Base-by-base conservation (phyloP, 768 basidiomycete genomes). In the Mycena crocata region DNA sequence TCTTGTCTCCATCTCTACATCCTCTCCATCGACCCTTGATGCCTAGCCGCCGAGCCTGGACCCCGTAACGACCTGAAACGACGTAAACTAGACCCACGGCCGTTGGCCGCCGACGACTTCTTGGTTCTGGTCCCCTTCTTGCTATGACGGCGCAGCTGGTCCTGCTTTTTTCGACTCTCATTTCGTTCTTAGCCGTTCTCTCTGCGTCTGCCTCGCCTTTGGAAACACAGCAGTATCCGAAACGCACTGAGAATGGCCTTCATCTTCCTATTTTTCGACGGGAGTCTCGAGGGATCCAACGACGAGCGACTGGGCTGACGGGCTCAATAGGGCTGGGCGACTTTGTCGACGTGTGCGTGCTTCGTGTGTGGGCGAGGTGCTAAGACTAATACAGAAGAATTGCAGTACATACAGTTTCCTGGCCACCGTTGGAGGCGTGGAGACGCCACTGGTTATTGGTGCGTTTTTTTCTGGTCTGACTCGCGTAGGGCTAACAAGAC, bases 321-420 rank as follows among this genome's bases (percentile, higher is more conserved):
- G 81, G 79, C 17, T 77, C 79, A 14, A 83, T 85, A 45, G 88
- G 90, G 2, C 76, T 92, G 32, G 90, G 90, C 4, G 86, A 92
- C 72, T 86, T 79, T 66, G 60, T 83, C 28, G 91, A 93, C 75
- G 80, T 90, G 91, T 92, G 74, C 77, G 84, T 80, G 8, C 24
- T 54, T 46, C 8, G 24, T 23, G 24, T 35, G 35, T 61, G 17
- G 23, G 28, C 24, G 35, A 34, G 39, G 9, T 17, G 5, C 24
- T 13, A 26, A 9, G 17, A 39, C 5, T 42, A 40, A 58, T 37
- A 31, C 60, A 35, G 21, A 14, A 28, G 19, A 28, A 7, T 52
- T 62, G 30, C 70, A 93, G 92, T 44, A 83, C 87, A 3, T 93
- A 93, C 71, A 90, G 80, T 34, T 86, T 91, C 24, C 80, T 88